Evolutionary conservation across 2,329 filamentous ascomycete species (phyloP).

Genomic region (Berkeleyomyces basicola): DNA sequence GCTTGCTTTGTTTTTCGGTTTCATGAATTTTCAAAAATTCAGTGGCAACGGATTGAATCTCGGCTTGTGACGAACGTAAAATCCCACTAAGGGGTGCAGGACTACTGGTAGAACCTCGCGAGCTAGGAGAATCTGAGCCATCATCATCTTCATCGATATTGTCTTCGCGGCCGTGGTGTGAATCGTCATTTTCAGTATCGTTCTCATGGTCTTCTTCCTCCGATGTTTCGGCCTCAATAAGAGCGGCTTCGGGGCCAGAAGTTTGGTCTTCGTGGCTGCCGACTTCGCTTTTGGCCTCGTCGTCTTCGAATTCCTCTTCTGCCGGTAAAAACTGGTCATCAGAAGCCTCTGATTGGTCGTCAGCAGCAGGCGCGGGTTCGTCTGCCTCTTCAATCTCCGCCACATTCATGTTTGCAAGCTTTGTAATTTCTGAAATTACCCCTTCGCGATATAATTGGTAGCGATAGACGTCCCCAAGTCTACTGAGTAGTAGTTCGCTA

Average conservation of each 20-base stretch:
- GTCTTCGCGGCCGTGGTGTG: slow-evolving; percentile 16
- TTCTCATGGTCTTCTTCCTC: slow-evolving; percentile 1
- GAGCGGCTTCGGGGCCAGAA: not conserved
- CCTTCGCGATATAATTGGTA: slow-evolving; percentile 97
- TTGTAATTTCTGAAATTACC: slow-evolving; percentile 79
- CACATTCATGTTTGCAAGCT: slow-evolving; percentile 39
- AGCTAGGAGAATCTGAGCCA: slow-evolving; percentile 35
- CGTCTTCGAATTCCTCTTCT: slow-evolving; percentile 15
- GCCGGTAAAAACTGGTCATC: slow-evolving; percentile 19
- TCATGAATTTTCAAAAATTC: slow-evolving; percentile 75
- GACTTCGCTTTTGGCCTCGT: slow-evolving; percentile 13
- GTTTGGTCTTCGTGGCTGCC: slow-evolving; percentile 16
- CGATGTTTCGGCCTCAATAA: not conserved
- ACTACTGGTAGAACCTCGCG: slow-evolving; percentile 39
- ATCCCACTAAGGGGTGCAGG: slow-evolving; percentile 23
- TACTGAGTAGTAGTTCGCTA: slow-evolving; percentile 69
- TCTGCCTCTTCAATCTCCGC: slow-evolving; percentile 17
- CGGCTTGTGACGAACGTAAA: slow-evolving; percentile 42
- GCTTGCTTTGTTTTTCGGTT: slow-evolving; percentile 50
- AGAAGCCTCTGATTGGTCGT: slow-evolving; percentile 17
- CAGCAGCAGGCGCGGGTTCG: slow-evolving; percentile 16
- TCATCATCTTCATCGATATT: slow-evolving; percentile 29
- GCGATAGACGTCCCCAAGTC: slow-evolving; percentile 74
- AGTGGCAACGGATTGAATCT: slow-evolving; percentile 62
- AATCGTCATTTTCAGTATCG: slow-evolving; percentile 14